Conservation (phyloP, 257 asterid species). For the Capsicum chinense region DNA sequence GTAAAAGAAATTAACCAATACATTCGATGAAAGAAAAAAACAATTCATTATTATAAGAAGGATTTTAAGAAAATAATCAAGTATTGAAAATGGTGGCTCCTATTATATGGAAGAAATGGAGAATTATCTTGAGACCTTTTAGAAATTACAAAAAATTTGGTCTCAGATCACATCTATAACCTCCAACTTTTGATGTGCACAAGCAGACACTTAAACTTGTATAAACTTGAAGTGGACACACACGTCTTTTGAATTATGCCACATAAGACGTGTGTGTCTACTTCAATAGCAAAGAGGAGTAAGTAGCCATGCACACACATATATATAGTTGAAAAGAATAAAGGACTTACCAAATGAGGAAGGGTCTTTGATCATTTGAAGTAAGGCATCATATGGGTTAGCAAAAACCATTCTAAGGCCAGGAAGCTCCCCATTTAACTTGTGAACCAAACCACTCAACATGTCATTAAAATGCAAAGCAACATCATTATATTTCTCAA, state of each 20-base stretch:
- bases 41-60: too few species aligned
- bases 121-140: not conserved
- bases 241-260: too few species aligned
- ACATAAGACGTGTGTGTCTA: too few species aligned
- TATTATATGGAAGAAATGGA: not conserved
- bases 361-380: conserved; percentile 63
- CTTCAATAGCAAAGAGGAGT: too few species aligned
- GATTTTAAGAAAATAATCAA: too few species aligned
- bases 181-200: too few species aligned
- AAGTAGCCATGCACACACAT: too few species aligned
- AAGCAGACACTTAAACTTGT: too few species aligned
- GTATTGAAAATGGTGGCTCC: too few species aligned
- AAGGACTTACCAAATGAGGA: conserved; percentile 60
- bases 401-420: conserved; percentile 65
- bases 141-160: not conserved
- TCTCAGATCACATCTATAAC: too few species aligned
- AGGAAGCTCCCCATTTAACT: conserved; percentile 58
- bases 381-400: conserved; percentile 53
- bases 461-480: conserved; percentile 63
- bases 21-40: too few species aligned
- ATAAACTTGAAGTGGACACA: too few species aligned
- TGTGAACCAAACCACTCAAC: conserved; percentile 50
- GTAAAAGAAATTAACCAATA: not conserved
- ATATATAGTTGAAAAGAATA: not conserved
- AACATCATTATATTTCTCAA: conserved; percentile 62